These are phyloP conservation scores for Dendrostoma leiphaemia DNA, from an alignment of 2,329 filamentous ascomycete genomes.

Conservation along the genomic window DNA sequence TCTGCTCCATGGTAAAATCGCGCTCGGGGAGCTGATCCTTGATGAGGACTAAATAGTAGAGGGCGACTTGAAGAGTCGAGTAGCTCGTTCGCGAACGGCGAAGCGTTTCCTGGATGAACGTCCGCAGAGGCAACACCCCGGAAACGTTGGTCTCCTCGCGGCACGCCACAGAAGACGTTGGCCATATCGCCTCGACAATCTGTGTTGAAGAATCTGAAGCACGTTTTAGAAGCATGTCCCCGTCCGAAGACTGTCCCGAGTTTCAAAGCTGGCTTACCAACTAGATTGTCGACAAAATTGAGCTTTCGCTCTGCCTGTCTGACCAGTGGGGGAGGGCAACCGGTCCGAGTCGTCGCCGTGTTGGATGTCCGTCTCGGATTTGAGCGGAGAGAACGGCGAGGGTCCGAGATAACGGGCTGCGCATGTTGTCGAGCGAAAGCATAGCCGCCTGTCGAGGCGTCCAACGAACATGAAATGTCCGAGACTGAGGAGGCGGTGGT, in stretches of 20 bases:
- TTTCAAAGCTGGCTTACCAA: conserved; percentile 67
- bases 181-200: conserved; percentile 97
- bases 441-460: not conserved
- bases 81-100: conserved; percentile 94
- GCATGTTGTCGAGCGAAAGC: conserved; percentile 2
- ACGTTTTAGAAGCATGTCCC: conserved; percentile 21
- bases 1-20: conserved; percentile 85
- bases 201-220: conserved; percentile 88
- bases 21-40: conserved; percentile 81
- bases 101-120: conserved; percentile 96
- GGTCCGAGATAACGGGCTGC: conserved; percentile 4
- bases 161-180: conserved; percentile 77
- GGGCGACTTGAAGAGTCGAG: conserved; percentile 91
- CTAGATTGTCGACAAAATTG: conserved; percentile 93
- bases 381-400: conserved; percentile 52
- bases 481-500: conserved; percentile 59
- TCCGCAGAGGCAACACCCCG: conserved; percentile 83
- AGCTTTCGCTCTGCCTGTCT: conserved; percentile 90
- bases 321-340: conserved; percentile 71
- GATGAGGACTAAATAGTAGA: conserved; percentile 95
- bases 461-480: conserved; percentile 41
- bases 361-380: conserved; percentile 59
- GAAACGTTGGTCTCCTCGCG: conserved; percentile 70
- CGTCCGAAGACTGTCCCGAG: conserved; percentile 20
- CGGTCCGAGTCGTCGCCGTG: conserved; percentile 53